phyloP scores from a whole-genome alignment of 805 yeast genomes.

The Tetrapisispora arboricola region DNA sequence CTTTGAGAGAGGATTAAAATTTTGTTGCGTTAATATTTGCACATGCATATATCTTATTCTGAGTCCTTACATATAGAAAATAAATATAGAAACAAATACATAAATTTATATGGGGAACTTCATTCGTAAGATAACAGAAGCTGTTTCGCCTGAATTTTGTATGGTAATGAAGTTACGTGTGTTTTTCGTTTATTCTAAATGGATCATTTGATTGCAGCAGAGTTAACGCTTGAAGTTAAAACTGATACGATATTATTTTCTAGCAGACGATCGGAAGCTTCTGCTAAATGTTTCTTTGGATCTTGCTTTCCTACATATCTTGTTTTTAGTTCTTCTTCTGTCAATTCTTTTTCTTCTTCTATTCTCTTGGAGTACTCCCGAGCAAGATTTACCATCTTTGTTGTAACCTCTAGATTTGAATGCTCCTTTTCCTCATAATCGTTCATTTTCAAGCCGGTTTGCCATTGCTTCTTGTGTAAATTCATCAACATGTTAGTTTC shows the following conservation, averaged over 20 bases:
- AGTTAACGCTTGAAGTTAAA: conserved; percentile 80
- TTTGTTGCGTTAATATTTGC: background rate
- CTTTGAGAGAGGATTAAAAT: background rate
- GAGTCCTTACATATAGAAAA: background rate
- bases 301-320: conserved; percentile 98
- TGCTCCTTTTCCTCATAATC: conserved; percentile 73
- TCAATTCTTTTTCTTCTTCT: conserved; percentile 79
- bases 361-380: conserved; percentile 83
- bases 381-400: conserved; percentile 80
- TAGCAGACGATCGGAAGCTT: conserved; percentile 73
- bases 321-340: conserved; percentile 83
- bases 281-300: conserved; percentile 93
- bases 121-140: background rate
- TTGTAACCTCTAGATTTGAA: conserved; percentile 60
- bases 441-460: conserved; percentile 70
- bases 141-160: background rate
- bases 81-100: too few species aligned
- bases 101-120: too few species aligned
- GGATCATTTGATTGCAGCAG: conserved; percentile 68
- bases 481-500: conserved; percentile 92
- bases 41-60: conserved; percentile 1
- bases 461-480: conserved; percentile 93
- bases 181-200: too few species aligned
- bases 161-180: background rate
- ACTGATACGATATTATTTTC: conserved; percentile 87